These are phyloP conservation scores for Steccherinum ochraceum DNA, from an alignment of 768 basidiomycete species.

Conservation along the genomic window DNA sequence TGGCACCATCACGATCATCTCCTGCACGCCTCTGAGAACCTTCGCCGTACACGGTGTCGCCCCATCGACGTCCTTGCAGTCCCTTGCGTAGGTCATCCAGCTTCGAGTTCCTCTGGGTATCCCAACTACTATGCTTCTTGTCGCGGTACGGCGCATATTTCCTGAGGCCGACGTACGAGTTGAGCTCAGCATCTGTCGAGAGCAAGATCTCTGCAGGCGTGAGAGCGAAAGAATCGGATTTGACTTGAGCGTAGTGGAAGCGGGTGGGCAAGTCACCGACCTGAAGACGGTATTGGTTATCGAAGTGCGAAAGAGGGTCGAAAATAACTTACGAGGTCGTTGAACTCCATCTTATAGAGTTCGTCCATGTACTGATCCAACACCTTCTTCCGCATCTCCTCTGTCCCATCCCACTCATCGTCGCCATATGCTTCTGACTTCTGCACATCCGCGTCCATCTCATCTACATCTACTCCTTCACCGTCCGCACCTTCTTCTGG, in stretches of 20 bases:
- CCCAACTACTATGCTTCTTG: slow-evolving; percentile 40
- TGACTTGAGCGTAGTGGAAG: slow-evolving; percentile 82
- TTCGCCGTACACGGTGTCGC: not conserved
- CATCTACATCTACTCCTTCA: slow-evolving; percentile 41
- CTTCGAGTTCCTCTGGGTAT: slow-evolving; percentile 53
- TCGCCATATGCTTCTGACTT: slow-evolving; percentile 38
- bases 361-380: slow-evolving; percentile 89
- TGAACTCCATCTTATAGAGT: slow-evolving; percentile 87
- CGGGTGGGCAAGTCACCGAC: slow-evolving; percentile 86
- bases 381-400: slow-evolving; percentile 81
- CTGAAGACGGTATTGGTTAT: slow-evolving; percentile 43
- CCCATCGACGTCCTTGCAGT: slow-evolving; percentile 37
- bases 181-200: slow-evolving; percentile 90
- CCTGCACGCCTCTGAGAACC: slow-evolving; percentile 1
- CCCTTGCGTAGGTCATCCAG: slow-evolving; percentile 68
- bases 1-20: slow-evolving; percentile 12
- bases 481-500: slow-evolving; percentile 36
- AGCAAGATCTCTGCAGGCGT: slow-evolving; percentile 82
- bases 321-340: slow-evolving; percentile 82
- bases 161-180: slow-evolving; percentile 85
- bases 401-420: slow-evolving; percentile 82
- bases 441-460: slow-evolving; percentile 56
- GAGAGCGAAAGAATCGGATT: slow-evolving; percentile 59
- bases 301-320: no score
- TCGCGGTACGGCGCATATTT: slow-evolving; percentile 84